phyloP scores from a whole-genome alignment of 2,329 filamentous ascomycete species.

The Aspergillus eucalypticola region DNA sequence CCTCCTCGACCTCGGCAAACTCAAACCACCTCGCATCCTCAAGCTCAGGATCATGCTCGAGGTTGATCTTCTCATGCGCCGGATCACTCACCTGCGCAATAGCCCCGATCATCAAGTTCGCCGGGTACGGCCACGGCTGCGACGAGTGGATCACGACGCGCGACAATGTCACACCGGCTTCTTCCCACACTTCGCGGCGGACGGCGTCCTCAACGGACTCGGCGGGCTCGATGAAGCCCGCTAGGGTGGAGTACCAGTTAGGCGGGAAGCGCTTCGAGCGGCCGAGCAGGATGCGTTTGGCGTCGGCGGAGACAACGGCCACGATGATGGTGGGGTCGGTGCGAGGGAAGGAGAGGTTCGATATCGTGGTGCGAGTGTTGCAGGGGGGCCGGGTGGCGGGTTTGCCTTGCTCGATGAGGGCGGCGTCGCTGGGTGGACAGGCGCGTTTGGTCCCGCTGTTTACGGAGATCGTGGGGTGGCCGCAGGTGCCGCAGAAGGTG shows the following conservation, averaged over 20 bases:
- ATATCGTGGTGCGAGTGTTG: constrained; percentile 78
- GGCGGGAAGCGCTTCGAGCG: constrained; percentile 80
- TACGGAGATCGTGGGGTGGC: constrained; percentile 67
- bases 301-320: constrained; percentile 80
- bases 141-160: constrained; percentile 79
- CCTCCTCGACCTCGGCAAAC: constrained; percentile 76
- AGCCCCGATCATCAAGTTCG: constrained; percentile 82
- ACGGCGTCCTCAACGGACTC: constrained; percentile 85
- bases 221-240: constrained; percentile 81
- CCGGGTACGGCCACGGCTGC: constrained; percentile 85
- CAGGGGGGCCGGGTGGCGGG: constrained; percentile 63
- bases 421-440: constrained; percentile 48
- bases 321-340: constrained; percentile 96
- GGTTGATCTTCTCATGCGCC: constrained; percentile 73
- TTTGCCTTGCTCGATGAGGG: constrained; percentile 31
- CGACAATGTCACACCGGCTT: constrained; percentile 74
- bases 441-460: constrained; percentile 49
- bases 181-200: constrained; percentile 81
- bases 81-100: constrained; percentile 79
- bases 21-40: constrained; percentile 87
- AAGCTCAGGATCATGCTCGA: constrained; percentile 88
- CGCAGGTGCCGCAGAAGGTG: constrained; percentile 88
- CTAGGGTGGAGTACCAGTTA: constrained; percentile 85
- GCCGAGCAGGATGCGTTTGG: constrained; percentile 76
- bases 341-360: constrained; percentile 87